Evolutionary conservation across 345 rosid genomes (phyloP), one percentile per base, ranked within the genome.

Genomic region (Lepidium africanum): DNA sequence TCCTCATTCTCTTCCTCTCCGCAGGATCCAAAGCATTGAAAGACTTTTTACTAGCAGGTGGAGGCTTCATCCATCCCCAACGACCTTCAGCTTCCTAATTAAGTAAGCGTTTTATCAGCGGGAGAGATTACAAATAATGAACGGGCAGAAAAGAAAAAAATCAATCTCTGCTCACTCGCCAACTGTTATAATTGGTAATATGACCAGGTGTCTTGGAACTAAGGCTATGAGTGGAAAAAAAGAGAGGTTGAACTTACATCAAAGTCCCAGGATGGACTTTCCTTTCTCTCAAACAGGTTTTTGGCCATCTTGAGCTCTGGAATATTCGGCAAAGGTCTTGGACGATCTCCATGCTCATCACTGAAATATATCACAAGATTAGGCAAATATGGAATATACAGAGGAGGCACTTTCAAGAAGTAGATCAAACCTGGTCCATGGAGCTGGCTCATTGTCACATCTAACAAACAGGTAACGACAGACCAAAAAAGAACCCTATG

Each of bases 401-500:
- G 1, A 38, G n/a, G 3, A n/a, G 8, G 7, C 59, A 65, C 6
- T n/a, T 45, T 13, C 2, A 27, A 13, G 5, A 19, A 16, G 32
- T 12, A 58, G 33, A 39, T 6, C 78, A 64, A 65, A 91, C 97
- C 92, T 87, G 2, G 92, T 86, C 97, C 95, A 89, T 33, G 95
- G 91, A 16, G 86, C 87, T 21, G 92, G 81, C 35, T 83, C 84
- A 27, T 86, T 86, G 71, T 91, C 97, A 71, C 96, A 87, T 57
- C 97, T 80, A 3, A 91, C 94, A 63, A 91, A 91, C 5, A 89
- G 78, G 77, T 85, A 91, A 53, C 96, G 74, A 37, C 97, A 89
- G 0, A 91, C 85, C 72, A 78, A 73, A 7, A 65, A 81, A 16
- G 12, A 2, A 49, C 90, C 94, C 97, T 89, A 63, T 23, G 0